Conservation (phyloP, 352 stramenopile genomes). For the Pilasporangium apinafurcum region DNA sequence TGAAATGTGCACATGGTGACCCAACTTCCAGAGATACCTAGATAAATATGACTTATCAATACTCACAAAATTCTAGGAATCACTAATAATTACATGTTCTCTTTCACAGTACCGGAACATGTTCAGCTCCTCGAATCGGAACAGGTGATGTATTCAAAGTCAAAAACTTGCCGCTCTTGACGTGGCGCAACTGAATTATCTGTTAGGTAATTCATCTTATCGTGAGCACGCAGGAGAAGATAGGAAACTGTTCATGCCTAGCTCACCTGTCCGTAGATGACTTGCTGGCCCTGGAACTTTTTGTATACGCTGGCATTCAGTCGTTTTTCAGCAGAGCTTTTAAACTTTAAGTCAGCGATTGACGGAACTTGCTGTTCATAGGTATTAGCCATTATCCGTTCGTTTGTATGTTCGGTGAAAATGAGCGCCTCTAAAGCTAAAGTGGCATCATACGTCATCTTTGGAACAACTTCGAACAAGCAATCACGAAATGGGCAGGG, state of each 20-base stretch:
- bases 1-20: slow-evolving; percentile 42
- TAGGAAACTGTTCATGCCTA: background rate
- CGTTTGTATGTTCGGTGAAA: background rate
- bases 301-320: slow-evolving; percentile 73
- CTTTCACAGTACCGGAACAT: slow-evolving; percentile 26
- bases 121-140: slow-evolving; percentile 42
- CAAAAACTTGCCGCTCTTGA: slow-evolving; percentile 57
- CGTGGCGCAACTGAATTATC: slow-evolving; percentile 53
- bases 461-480: slow-evolving; percentile 65
- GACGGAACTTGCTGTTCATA: slow-evolving; percentile 4
- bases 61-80: background rate
- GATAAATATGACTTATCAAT: slow-evolving; percentile 26
- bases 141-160: slow-evolving; percentile 37
- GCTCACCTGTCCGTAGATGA: slow-evolving; percentile 61
- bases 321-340: slow-evolving; percentile 54
- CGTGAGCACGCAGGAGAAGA: background rate
- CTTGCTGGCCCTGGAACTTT: slow-evolving; percentile 46
- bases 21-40: slow-evolving; percentile 46
- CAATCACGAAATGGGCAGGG: slow-evolving; percentile 56
- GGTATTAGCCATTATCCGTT: background rate
- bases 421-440: slow-evolving; percentile 23
- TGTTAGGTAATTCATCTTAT: slow-evolving; percentile 3
- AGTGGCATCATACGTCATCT: slow-evolving; percentile 71
- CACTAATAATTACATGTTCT: background rate
- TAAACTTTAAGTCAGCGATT: slow-evolving; percentile 52